phyloP scores from a whole-genome alignment of 108 stramenopile species.

The Discostella pseudostelligera region DNA sequence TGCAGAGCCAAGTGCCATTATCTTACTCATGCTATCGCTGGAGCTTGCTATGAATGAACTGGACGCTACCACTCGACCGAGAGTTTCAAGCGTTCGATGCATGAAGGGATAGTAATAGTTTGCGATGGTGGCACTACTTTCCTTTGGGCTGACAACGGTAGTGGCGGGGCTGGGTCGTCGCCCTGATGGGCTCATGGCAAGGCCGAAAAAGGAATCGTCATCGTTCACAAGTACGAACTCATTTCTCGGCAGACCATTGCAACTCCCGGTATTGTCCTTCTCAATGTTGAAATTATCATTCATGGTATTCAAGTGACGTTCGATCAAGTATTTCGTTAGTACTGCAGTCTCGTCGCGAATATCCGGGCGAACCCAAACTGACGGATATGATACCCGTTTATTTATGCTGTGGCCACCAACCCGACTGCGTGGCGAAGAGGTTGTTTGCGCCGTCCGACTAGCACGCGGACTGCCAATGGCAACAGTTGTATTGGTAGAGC shows the following conservation, averaged over 20 bases:
- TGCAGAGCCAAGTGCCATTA: constrained; percentile 39
- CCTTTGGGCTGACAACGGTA: neutral
- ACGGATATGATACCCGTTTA: neutral
- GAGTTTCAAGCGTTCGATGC: constrained; percentile 48
- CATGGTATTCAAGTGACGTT: constrained; percentile 22
- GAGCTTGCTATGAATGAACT: constrained; percentile 27
- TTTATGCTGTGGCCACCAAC: neutral
- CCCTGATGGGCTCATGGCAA: neutral
- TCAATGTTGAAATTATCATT: constrained; percentile 15
- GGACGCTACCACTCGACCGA: constrained; percentile 32
- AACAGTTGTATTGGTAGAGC: constrained; percentile 3
- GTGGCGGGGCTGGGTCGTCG: neutral
- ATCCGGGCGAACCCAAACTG: constrained; percentile 35
- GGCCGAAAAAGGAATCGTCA: constrained; percentile 22
- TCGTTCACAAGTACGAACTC: constrained; percentile 28
- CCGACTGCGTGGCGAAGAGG: neutral
- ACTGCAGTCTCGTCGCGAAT: constrained; percentile 28
- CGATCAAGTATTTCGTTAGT: constrained; percentile 35
- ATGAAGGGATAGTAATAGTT: constrained; percentile 47
- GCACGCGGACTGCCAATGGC: constrained; percentile 9
- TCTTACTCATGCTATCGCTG: constrained; percentile 18
- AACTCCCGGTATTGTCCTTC: neutral
- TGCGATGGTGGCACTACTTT: neutral
- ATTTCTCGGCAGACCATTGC: neutral
- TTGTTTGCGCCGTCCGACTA: neutral